Base-by-base conservation (phyloP, 345 rosid genomes). In the Ailanthus altissimus region DNA sequence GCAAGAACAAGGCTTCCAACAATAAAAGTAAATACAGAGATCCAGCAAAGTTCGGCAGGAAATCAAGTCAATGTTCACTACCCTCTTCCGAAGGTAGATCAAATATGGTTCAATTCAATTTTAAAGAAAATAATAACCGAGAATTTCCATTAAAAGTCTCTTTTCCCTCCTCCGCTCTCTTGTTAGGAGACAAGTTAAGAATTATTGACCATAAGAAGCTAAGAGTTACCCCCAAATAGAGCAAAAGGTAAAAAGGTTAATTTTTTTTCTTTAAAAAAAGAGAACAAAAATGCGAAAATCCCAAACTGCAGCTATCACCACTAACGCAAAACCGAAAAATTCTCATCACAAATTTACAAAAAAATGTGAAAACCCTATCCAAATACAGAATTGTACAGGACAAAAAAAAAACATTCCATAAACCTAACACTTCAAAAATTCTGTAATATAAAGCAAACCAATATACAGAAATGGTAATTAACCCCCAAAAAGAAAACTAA, bases 221-320 rank as follows among this genome's bases (percentile, higher is more conserved):
- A 11, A 69, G 26, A 57, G 46, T 56, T 68, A 64, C 63, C 81
- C 45, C 42, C 54, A 67, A 80, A 43, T 32, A 11, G 57, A 60
- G 46, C 8, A 45, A 53, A 61, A 14, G n/a, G 45, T 28, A 20
- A 74, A 50, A 81, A 43, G 20, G 70, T 53, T 21, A 4, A 32
- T 32, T 32, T 32, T 3, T 13, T 5, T 0, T n/a, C n/a, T n/a
- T n/a, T n/a, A n/a, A n/a, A n/a, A 6, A 40, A 21, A 51, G 4
- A 46, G 49, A 18, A 47, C 1, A 4, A 21, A 57, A 54, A 50
- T 43, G 47, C 32, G 40, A 28, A 58, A 8, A 75, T 73, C 75
- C 84, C 84, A 70, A 70, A 65, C 45, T 38, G 68, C 71, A n/a
- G 68, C 74, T 5, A 76, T 64, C 51, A 51, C n/a, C 32, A 78